Conservation (phyloP, 257 asterid genomes). For the Solanum ossicruentum region DNA sequence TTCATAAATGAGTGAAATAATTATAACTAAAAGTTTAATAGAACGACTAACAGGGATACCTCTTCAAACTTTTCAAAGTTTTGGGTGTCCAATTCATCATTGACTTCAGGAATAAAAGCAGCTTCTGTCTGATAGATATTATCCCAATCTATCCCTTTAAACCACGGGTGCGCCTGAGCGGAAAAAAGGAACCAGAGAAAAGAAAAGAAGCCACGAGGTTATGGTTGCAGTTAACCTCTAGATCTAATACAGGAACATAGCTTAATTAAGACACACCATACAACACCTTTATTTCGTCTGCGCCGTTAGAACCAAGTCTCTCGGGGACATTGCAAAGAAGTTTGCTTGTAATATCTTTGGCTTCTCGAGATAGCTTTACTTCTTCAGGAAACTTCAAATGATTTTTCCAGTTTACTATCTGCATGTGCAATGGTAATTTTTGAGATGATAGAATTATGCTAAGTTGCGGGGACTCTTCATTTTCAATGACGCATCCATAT, state of each 20-base stretch:
- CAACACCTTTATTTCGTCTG: slow-evolving; percentile 82
- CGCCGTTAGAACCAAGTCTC: slow-evolving; percentile 87
- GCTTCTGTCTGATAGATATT: slow-evolving; percentile 76
- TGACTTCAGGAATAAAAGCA: slow-evolving; percentile 86
- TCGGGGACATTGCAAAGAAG: slow-evolving; percentile 78
- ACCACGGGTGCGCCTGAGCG: slow-evolving; percentile 76
- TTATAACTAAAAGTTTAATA: neutral
- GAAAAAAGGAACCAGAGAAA: neutral
- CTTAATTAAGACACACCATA: slow-evolving; percentile 29
- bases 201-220: neutral
- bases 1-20: neutral
- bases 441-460: neutral
- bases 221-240: slow-evolving; percentile 5
- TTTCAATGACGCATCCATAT: too few relatives aligned
- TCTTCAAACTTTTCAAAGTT: slow-evolving; percentile 93
- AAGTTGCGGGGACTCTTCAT: too few relatives aligned
- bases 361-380: slow-evolving; percentile 68
- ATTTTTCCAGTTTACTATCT: slow-evolving; percentile 95
- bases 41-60: slow-evolving; percentile 18
- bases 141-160: slow-evolving; percentile 68
- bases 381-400: slow-evolving; percentile 92
- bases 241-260: slow-evolving; percentile 10
- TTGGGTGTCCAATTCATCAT: slow-evolving; percentile 87
- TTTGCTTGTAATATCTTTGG: slow-evolving; percentile 69
- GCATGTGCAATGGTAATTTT: neutral